These are phyloP conservation scores for Diplogelasinospora grovesii DNA, from an alignment of 495 filamentous ascomycete species.

Conservation along the genomic window DNA sequence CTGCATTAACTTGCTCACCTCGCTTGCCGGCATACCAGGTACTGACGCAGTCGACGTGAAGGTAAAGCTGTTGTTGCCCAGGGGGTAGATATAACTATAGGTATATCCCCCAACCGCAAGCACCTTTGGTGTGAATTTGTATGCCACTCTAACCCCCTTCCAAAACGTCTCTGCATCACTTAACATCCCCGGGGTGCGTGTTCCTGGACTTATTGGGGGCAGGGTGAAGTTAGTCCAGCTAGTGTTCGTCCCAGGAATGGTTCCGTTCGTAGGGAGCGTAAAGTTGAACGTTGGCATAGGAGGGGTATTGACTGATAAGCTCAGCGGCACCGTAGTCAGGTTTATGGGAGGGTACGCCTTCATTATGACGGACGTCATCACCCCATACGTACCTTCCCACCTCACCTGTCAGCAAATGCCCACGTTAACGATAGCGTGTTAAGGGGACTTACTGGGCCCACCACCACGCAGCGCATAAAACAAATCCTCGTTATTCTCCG, in stretches of 20 bases:
- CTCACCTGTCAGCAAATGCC: not conserved
- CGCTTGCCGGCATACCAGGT: conserved; percentile 20
- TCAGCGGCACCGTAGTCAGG: conserved; percentile 17
- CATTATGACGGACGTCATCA: conserved; percentile 44
- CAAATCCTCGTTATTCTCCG: conserved; percentile 45
- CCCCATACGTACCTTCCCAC: conserved; percentile 47
- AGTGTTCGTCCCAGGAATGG: conserved; percentile 1
- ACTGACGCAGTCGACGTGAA: conserved; percentile 29
- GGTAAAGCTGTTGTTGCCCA: conserved; percentile 23
- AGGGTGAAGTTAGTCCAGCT: conserved; percentile 7
- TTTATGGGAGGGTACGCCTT: conserved; percentile 33
- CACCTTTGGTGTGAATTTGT: conserved; percentile 29
- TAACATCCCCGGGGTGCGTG: conserved; percentile 17
- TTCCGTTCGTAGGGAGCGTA: conserved; percentile 15
- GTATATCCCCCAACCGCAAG: conserved; percentile 36
- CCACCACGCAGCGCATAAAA: conserved; percentile 59
- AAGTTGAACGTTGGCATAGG: conserved; percentile 24
- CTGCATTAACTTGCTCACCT: conserved; percentile 33
- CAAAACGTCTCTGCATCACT: conserved; percentile 44
- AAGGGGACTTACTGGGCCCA: conserved; percentile 39
- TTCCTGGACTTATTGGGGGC: not conserved
- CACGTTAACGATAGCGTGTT: not conserved
- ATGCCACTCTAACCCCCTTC: conserved; percentile 36
- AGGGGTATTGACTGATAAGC: conserved; percentile 7
- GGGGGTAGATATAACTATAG: conserved; percentile 37